phyloP scores from a whole-genome alignment of 2,329 filamentous ascomycete species.

The Penicillium sp. region DNA sequence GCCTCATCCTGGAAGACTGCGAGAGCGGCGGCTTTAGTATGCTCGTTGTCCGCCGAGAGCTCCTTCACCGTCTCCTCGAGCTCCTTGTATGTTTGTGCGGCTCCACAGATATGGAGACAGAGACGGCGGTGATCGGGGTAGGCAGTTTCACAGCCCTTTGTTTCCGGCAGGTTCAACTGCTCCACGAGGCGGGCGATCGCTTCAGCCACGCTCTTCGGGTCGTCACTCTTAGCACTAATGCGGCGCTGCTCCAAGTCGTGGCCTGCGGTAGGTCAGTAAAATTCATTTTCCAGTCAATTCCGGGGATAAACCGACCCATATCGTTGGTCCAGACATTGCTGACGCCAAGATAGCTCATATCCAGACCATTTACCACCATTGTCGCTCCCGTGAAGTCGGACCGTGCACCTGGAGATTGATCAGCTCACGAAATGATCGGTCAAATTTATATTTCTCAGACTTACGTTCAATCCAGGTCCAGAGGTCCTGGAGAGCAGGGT shows the following conservation, averaged over 20 bases:
- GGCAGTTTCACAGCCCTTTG: slow-evolving; percentile 54
- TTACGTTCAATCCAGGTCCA: slow-evolving; percentile 61
- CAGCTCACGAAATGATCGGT: not conserved
- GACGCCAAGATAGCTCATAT: slow-evolving; percentile 64
- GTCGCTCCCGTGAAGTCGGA: slow-evolving; percentile 47
- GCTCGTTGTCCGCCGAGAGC: slow-evolving; percentile 55
- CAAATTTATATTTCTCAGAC: slow-evolving; percentile 13
- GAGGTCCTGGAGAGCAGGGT: slow-evolving; percentile 58
- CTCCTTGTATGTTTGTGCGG: slow-evolving; percentile 56
- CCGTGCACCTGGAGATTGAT: slow-evolving; percentile 36
- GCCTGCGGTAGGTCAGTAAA: slow-evolving; percentile 28
- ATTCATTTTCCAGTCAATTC: not conserved
- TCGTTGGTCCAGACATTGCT: slow-evolving; percentile 61
- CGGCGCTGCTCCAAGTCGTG: slow-evolving; percentile 36
- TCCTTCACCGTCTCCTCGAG: slow-evolving; percentile 53
- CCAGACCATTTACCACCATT: slow-evolving; percentile 59
- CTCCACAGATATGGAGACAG: slow-evolving; percentile 62
- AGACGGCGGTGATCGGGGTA: slow-evolving; percentile 61
- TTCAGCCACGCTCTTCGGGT: slow-evolving; percentile 33
- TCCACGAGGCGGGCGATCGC: slow-evolving; percentile 55
- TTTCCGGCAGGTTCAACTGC: slow-evolving; percentile 53
- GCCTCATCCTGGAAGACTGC: slow-evolving; percentile 63
- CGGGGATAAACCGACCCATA: slow-evolving; percentile 44
- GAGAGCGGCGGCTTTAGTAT: slow-evolving; percentile 65
- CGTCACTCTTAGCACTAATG: slow-evolving; percentile 28